Percentiles rank a stretch among this genome's conserved stretches.
Evolutionary conservation across 164 flowering plant genomes (phyloP).

Genomic region (Tinospora cordifolia): DNA sequence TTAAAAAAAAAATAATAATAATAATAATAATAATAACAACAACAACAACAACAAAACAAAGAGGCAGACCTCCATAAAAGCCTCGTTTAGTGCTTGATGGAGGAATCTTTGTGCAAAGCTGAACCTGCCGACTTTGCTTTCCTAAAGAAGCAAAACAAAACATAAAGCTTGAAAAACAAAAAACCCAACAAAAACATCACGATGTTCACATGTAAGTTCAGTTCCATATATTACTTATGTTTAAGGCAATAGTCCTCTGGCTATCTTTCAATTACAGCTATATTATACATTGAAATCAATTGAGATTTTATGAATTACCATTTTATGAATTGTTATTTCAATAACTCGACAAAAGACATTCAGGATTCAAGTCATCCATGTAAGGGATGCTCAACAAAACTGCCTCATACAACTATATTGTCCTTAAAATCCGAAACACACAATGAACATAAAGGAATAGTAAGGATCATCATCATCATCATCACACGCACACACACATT

Average conservation of each 20-base stretch:
- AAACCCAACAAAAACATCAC: neutral
- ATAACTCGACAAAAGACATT: neutral
- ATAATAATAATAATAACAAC: slow-evolving; percentile 2
- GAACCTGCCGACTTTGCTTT: slow-evolving; percentile 73
- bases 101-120: slow-evolving; percentile 64
- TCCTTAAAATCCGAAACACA: too few species aligned
- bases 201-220: neutral
- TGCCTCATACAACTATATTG: neutral
- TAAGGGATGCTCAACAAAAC: neutral
- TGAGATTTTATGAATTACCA: too few species aligned
- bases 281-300: neutral
- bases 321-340: neutral
- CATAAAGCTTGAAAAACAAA: slow-evolving; percentile 1
- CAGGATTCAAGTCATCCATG: neutral
- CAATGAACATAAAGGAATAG: too few species aligned
- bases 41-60: too few species aligned
- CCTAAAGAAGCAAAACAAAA: slow-evolving; percentile 25
- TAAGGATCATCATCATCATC: too few species aligned
- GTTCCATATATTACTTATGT: neutral
- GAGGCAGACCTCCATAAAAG: slow-evolving; percentile 52
- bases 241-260: neutral
- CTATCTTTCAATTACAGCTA: neutral
- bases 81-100: slow-evolving; percentile 62
- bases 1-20: neutral
- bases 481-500: too few species aligned